A percentile compares a stretch with the other conserved stretches of the same genome.
These are phyloP conservation scores for Schizosaccharomyces versatilis DNA, from an alignment of 1,139 yeast genomes.

Conservation along the genomic window DNA sequence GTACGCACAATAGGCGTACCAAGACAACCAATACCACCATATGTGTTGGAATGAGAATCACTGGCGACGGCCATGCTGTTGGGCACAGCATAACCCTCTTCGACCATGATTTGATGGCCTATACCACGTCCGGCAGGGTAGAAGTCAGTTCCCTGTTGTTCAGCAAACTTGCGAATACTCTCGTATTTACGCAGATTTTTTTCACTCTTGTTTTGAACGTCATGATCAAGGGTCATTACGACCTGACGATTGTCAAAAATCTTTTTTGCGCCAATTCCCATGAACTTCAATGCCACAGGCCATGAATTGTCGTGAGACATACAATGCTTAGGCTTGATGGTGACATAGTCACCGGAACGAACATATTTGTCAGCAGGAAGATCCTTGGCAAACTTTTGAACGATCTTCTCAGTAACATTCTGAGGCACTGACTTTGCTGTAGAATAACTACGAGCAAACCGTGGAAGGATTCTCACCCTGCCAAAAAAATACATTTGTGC, in stretches of 20 bases:
- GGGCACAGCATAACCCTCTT: constrained; percentile 96
- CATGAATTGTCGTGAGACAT: constrained; percentile 98
- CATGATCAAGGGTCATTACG: constrained; percentile 91
- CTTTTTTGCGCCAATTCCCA: constrained; percentile 73
- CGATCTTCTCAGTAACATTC: constrained; percentile 72
- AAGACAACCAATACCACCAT: constrained; percentile 86
- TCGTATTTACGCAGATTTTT: constrained; percentile 68
- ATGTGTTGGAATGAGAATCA: constrained; percentile 91
- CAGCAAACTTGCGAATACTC: constrained; percentile 75
- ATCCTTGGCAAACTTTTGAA: constrained; percentile 78
- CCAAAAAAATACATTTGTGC: too few species aligned
- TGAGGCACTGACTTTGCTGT: constrained; percentile 3
- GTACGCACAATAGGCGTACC: constrained; percentile 97
- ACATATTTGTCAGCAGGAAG: constrained; percentile 48
- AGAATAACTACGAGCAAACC: not conserved
- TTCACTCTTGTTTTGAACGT: constrained; percentile 79
- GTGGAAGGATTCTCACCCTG: not conserved
- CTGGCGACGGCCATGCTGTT: constrained; percentile 83
- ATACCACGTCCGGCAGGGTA: constrained; percentile 98
- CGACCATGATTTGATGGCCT: constrained; percentile 97
- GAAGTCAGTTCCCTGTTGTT: constrained; percentile 81
- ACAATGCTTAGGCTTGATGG: constrained; percentile 86
- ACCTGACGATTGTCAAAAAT: constrained; percentile 74
- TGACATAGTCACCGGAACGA: constrained; percentile 78
- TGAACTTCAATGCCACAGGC: constrained; percentile 95